Evolutionary conservation across 169 alveolate genomes (phyloP).

Genomic region (Plasmodium vivax): DNA sequence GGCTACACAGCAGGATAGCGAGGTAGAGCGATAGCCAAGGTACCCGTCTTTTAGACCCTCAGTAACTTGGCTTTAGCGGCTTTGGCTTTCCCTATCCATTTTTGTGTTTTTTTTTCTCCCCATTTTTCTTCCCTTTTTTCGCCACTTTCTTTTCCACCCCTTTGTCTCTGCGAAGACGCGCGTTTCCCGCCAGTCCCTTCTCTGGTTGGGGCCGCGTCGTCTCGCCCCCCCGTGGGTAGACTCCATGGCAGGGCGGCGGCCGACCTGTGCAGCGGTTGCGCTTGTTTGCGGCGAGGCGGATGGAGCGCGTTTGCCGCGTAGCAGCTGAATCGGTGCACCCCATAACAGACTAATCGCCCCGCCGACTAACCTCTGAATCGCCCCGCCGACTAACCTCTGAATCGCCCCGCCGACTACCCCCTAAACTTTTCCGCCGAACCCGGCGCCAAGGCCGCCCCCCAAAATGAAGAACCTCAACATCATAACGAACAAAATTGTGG

Average conservation of each 20-base stretch:
- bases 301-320: not conserved
- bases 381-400: too few species aligned
- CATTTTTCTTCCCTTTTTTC: not conserved
- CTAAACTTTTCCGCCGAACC: not conserved
- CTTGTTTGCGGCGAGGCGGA: not conserved
- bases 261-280: not conserved
- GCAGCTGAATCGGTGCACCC: too few species aligned
- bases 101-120: not conserved
- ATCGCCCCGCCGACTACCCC: not conserved
- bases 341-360: not conserved
- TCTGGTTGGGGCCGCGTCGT: not conserved
- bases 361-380: too few species aligned
- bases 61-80: not conserved
- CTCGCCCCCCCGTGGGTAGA: not conserved
- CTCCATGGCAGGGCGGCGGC: not conserved
- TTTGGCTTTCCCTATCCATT: not conserved
- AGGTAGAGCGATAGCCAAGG: not conserved
- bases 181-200: not conserved
- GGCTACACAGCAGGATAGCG: not conserved
- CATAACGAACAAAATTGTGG: constrained; percentile 47
- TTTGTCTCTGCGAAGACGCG: not conserved
- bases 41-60: not conserved
- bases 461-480: constrained; percentile 53
- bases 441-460: not conserved
- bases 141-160: not conserved